Percentiles rank a stretch among this genome's conserved stretches.
Conservation (phyloP, 2,329 filamentous ascomycete species). For the Calonectria pseudoreteaudii region DNA sequence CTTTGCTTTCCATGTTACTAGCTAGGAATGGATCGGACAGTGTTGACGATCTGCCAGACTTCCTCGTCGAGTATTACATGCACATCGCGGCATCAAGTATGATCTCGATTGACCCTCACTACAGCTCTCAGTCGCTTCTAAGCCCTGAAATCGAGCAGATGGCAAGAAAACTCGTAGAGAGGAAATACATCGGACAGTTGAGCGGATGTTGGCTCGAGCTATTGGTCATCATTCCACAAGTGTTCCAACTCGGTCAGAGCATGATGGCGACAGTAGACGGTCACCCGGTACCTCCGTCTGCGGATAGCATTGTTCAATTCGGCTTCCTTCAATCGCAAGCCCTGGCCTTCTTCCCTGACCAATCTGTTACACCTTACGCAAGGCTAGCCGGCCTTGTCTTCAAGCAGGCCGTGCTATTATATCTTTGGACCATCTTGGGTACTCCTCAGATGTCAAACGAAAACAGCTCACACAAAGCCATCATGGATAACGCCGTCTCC, state of each 20-base stretch:
- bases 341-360: conserved; percentile 52
- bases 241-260: conserved; percentile 57
- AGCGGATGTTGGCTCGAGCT: conserved; percentile 55
- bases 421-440: conserved; percentile 53
- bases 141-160: conserved; percentile 46
- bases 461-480: conserved; percentile 35
- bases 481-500: conserved; percentile 45
- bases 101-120: conserved; percentile 55
- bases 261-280: conserved; percentile 49
- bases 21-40: conserved; percentile 46
- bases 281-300: conserved; percentile 41
- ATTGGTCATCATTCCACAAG: conserved; percentile 51
- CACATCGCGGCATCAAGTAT: conserved; percentile 60
- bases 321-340: conserved; percentile 56
- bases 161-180: conserved; percentile 44
- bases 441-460: conserved; percentile 39
- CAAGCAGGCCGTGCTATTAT: conserved; percentile 58
- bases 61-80: conserved; percentile 61
- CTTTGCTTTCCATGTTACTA: conserved; percentile 53
- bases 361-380: conserved; percentile 50
- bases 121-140: conserved; percentile 45
- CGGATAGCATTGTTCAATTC: conserved; percentile 58
- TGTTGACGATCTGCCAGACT: conserved; percentile 54
- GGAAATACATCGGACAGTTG: conserved; percentile 51
- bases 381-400: conserved; percentile 56